Evolutionary conservation across 2,329 filamentous ascomycete species (phyloP).

Genomic region (Orbilia ellipsospora): DNA sequence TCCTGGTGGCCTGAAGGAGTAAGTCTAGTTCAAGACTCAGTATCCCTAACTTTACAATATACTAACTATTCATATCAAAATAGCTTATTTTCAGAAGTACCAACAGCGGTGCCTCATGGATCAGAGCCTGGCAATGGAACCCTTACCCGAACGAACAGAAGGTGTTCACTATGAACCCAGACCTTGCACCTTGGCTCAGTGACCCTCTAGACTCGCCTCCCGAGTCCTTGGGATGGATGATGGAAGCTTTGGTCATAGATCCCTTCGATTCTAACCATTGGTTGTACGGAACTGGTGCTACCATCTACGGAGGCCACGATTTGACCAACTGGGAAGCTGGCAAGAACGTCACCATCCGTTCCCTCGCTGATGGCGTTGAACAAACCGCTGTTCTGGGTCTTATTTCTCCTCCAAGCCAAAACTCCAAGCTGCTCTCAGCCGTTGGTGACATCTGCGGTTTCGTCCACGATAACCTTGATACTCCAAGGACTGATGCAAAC

Average conservation of each 20-base stretch:
- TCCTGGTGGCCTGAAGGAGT: slow-evolving; percentile 72
- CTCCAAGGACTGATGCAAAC: slow-evolving; percentile 62
- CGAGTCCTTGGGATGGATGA: slow-evolving; percentile 72
- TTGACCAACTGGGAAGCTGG: slow-evolving; percentile 68
- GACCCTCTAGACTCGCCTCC: slow-evolving; percentile 60
- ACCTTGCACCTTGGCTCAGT: slow-evolving; percentile 69
- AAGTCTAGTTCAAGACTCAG: slow-evolving; percentile 66
- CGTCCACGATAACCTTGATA: slow-evolving; percentile 63
- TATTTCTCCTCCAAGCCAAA: slow-evolving; percentile 66
- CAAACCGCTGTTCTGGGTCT: slow-evolving; percentile 68
- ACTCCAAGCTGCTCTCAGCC: slow-evolving; percentile 64
- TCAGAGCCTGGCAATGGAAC: slow-evolving; percentile 67
- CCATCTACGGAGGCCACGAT: slow-evolving; percentile 68
- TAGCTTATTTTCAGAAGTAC: slow-evolving; percentile 59
- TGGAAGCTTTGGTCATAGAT: slow-evolving; percentile 70
- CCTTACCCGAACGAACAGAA: slow-evolving; percentile 65
- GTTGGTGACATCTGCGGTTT: slow-evolving; percentile 69
- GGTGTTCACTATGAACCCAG: slow-evolving; percentile 66
- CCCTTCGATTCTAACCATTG: slow-evolving; percentile 71
- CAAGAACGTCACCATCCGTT: slow-evolving; percentile 66
- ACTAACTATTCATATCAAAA: neutral
- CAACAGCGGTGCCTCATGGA: slow-evolving; percentile 69
- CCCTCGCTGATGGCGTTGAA: slow-evolving; percentile 69
- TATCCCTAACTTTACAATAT: too few relatives aligned
- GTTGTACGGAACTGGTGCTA: slow-evolving; percentile 71